Percentiles rank a stretch among this genome's conserved stretches.
phyloP scores from a whole-genome alignment of 768 basidiomycete species.

The Hemileccinum impolitum region DNA sequence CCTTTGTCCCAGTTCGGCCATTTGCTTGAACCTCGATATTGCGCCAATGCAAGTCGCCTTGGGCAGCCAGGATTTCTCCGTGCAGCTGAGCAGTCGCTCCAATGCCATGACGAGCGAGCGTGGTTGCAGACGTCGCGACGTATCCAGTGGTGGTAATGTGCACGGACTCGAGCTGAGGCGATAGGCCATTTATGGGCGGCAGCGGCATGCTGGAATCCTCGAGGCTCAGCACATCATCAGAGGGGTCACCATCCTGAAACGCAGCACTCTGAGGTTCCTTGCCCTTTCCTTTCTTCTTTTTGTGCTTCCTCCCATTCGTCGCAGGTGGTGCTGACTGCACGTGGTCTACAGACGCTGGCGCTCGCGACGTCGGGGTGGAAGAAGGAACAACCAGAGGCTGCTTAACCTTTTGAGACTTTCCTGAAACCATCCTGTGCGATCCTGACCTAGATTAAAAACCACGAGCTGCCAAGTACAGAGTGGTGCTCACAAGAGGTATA shows the following conservation, averaged over 20 bases:
- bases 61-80: slow-evolving; percentile 57
- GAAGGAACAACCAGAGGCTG: slow-evolving; percentile 10
- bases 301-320: slow-evolving; percentile 37
- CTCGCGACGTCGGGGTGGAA: slow-evolving; percentile 6
- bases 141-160: slow-evolving; percentile 46
- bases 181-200: slow-evolving; percentile 34
- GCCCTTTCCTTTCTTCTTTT: slow-evolving; percentile 46
- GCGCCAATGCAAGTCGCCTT: slow-evolving; percentile 58
- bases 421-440: slow-evolving; percentile 28
- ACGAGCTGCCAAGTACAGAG: not conserved
- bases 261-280: slow-evolving; percentile 19
- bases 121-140: slow-evolving; percentile 35
- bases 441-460: slow-evolving; percentile 15
- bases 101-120: slow-evolving; percentile 30
- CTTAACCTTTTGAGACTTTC: slow-evolving; percentile 27
- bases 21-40: slow-evolving; percentile 29
- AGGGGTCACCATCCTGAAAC: slow-evolving; percentile 14
- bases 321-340: slow-evolving; percentile 8
- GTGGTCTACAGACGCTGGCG: slow-evolving; percentile 6
- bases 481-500: slow-evolving; percentile 15
- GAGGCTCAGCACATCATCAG: slow-evolving; percentile 25
- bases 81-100: slow-evolving; percentile 41
- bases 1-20: slow-evolving; percentile 26
- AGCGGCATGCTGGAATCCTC: slow-evolving; percentile 18
- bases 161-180: slow-evolving; percentile 47